Evolutionary conservation across 1,284 basidiomycete species (phyloP), one percentile per base, ranked within the genome.

Genomic region (Gomphus bonarii): DNA sequence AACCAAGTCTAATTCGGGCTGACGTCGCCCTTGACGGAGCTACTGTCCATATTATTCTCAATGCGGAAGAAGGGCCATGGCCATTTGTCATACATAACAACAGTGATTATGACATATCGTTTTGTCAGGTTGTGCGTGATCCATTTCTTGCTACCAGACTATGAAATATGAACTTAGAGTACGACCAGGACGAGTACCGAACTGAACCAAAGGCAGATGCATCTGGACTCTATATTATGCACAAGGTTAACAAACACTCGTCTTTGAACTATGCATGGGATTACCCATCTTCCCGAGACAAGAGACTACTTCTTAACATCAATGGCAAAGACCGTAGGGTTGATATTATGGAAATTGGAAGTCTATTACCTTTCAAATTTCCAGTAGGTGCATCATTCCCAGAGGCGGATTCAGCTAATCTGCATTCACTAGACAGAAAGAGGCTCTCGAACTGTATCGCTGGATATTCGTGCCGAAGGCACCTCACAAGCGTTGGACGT

Each of bases 281-380:
- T 68, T 85, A 81, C 62, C 97, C 97, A 1, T 91, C 94, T 9
- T 84, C 85, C 2, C 74, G 75, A 55, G 85, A 89, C 65, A 99
- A 97, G 73, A 85, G 84, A 63, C 76, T 99, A 43, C 72, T 82
- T 54, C 73, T 99, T 14, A 72, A 71, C 14, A 79, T 85, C 56
- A 84, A 85, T 48, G 78, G 79, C 16, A 73, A 80, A 48, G 80
- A 82, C n/a, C 80, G 91, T 42, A 73, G 80, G 25, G 76, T 99
- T 55, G 97, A 99, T 67, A 86, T 97, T 59, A 87, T 97, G 82
- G 97, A 98, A 70, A 99, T 99, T 47, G 97, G 97, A 50, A 83
- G 91, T 60, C 79, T 97, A 40, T 72, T 93, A 12, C 97, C 97
- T 0, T 94, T 97, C 75, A 91, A 82, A 68, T 89, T 98, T 67